phyloP scores from a whole-genome alignment of 2,329 filamentous ascomycete species.

The Atkinsonella hypoxylon region DNA sequence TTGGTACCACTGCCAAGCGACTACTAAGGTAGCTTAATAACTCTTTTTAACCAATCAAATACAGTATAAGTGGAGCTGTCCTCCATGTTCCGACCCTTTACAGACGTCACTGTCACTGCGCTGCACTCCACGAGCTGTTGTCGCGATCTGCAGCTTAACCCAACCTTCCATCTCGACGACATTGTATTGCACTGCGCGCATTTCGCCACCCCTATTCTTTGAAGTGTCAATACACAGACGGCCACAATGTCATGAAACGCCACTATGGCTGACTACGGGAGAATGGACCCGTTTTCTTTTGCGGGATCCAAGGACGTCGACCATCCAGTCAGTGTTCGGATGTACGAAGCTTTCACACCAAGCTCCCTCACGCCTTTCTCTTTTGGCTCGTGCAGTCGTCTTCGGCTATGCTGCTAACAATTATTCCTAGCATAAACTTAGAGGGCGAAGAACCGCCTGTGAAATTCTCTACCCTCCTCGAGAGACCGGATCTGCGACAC shows the following conservation, averaged over 20 bases:
- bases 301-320: constrained; percentile 77
- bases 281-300: constrained; percentile 94
- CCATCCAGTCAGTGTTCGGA: constrained; percentile 56
- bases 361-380: not conserved
- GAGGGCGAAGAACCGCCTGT: constrained; percentile 31
- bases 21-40: not conserved
- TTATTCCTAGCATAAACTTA: constrained; percentile 31
- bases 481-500: constrained; percentile 70
- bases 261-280: constrained; percentile 27
- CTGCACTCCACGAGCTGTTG: not conserved
- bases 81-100: not conserved
- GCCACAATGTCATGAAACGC: constrained; percentile 17
- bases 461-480: constrained; percentile 57
- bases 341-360: constrained; percentile 30
- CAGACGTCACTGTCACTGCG: not conserved
- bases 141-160: not conserved
- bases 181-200: not conserved
- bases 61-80: too few species aligned
- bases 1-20: too few species aligned
- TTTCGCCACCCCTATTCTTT: not conserved
- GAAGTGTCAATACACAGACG: not conserved
- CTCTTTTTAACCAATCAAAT: too few species aligned
- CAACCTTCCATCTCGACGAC: not conserved
- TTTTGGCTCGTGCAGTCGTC: not conserved
- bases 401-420: constrained; percentile 11